phyloP scores from a whole-genome alignment of 2,329 filamentous ascomycete species.

The Sporothrix variecibatus region DNA sequence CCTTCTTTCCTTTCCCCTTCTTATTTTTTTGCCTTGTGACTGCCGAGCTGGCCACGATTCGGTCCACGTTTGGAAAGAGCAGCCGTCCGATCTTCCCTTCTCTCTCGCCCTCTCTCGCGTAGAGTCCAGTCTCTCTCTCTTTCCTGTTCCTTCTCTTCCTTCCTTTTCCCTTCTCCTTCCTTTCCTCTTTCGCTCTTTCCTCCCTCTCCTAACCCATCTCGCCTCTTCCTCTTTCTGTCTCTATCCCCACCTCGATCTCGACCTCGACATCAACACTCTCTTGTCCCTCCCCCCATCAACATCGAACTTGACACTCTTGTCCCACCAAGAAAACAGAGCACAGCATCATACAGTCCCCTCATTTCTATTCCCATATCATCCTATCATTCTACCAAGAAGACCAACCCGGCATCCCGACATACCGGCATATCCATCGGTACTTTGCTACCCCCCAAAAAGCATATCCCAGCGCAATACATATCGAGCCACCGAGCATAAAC shows the following conservation, averaged over 20 bases:
- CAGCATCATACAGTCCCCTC: neutral
- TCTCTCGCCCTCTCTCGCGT: neutral
- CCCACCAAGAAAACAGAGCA: neutral
- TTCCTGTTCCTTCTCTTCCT: neutral
- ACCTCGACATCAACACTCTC: neutral
- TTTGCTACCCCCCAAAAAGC: neutral
- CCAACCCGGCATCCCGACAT: neutral
- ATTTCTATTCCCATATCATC: neutral
- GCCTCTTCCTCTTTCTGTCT: neutral
- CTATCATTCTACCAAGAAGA: too few relatives aligned
- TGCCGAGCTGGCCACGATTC: constrained; percentile 26
- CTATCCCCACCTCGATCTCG: neutral
- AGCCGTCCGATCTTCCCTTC: constrained; percentile 17
- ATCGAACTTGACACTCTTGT: neutral
- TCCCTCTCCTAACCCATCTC: neutral
- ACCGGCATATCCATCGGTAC: neutral
- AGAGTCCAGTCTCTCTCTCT: neutral
- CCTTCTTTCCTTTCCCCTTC: neutral
- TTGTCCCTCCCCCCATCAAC: neutral
- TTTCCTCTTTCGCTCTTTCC: constrained; percentile 8
- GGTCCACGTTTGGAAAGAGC: constrained; percentile 15
- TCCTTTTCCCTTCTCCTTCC: neutral
- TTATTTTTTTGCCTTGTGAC: constrained; percentile 20
- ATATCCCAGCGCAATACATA: neutral
- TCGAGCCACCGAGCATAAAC: neutral